Conservation (phyloP, 352 stramenopile genomes). For the Aphanomyces invadans region DNA sequence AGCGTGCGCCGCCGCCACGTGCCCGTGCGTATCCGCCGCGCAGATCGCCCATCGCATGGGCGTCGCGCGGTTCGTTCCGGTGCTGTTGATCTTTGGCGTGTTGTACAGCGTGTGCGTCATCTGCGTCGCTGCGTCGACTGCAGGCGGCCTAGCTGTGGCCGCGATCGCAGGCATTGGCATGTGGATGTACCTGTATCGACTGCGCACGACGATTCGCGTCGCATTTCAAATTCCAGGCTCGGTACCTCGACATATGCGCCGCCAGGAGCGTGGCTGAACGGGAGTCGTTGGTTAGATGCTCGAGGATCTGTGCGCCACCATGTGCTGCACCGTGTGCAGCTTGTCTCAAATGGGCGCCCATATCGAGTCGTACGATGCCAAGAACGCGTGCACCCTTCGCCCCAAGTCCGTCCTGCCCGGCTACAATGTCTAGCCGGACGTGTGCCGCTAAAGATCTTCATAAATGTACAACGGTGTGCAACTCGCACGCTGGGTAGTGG, state of each 20-base stretch:
- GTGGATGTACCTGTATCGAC: slow-evolving; percentile 13
- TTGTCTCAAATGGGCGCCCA: slow-evolving; percentile 17
- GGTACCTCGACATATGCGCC: not conserved
- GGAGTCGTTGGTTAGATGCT: too few relatives aligned
- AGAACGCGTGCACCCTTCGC: not conserved
- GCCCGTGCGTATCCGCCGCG: slow-evolving; percentile 39
- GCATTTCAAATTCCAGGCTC: slow-evolving; percentile 34
- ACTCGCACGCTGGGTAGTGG: not conserved
- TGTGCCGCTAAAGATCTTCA: not conserved
- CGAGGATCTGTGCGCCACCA: slow-evolving; percentile 7
- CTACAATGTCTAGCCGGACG: slow-evolving; percentile 16
- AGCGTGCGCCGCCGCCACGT: slow-evolving; percentile 38
- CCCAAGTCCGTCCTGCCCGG: slow-evolving; percentile 19
- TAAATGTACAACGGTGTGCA: not conserved
- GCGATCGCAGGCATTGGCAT: not conserved
- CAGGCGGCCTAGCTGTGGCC: not conserved
- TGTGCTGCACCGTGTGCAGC: slow-evolving; percentile 2
- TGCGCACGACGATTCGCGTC: not conserved
- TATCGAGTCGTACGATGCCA: slow-evolving; percentile 9
- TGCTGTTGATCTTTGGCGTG: not conserved
- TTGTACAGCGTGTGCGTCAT: not conserved
- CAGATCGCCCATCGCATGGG: slow-evolving; percentile 40
- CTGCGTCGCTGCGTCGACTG: not conserved
- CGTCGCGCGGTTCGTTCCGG: slow-evolving; percentile 29
- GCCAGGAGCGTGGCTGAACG: too few relatives aligned